Evolutionary conservation across 768 basidiomycete genomes (phyloP).

Genomic region (Butyriboletus loyo): DNA sequence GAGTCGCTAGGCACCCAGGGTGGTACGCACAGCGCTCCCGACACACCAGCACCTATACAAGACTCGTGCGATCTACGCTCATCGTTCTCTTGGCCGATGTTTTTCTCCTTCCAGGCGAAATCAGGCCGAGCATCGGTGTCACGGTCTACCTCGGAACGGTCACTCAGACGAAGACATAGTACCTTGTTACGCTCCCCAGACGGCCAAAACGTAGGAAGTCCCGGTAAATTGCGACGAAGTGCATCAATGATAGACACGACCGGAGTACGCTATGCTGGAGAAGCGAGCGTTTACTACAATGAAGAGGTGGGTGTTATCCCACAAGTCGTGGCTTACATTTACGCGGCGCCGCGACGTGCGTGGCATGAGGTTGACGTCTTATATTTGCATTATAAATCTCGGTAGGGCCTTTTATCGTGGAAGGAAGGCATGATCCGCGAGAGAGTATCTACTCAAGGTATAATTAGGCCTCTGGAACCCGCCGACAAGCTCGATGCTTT

Average conservation of each 20-base stretch:
- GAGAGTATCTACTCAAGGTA: slow-evolving; percentile 77
- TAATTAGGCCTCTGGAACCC: slow-evolving; percentile 79
- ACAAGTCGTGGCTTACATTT: background rate
- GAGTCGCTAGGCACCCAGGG: background rate
- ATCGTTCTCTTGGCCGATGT: slow-evolving; percentile 11
- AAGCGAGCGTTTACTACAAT: slow-evolving; percentile 52
- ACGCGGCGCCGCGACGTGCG: background rate
- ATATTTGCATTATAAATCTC: background rate
- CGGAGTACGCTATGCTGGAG: slow-evolving; percentile 51
- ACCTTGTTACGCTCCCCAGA: slow-evolving; percentile 3
- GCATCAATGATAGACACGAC: slow-evolving; percentile 7
- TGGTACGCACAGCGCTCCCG: background rate
- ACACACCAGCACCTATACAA: background rate
- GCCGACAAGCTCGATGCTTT: slow-evolving; percentile 65
- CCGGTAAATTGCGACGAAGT: slow-evolving; percentile 17
- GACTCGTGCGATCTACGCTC: slow-evolving; percentile 1
- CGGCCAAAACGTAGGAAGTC: slow-evolving; percentile 18
- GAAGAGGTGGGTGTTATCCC: slow-evolving; percentile 40
- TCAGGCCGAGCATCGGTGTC: slow-evolving; percentile 5
- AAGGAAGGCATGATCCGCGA: slow-evolving; percentile 82
- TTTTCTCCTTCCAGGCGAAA: slow-evolving; percentile 17
- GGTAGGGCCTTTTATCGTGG: slow-evolving; percentile 37
- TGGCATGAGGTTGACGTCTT: background rate
- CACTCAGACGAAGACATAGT: slow-evolving; percentile 1
- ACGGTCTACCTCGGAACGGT: slow-evolving; percentile 16